Evolutionary conservation across 2,329 filamentous ascomycete genomes (phyloP).

Genomic region (Pezicula carpinea): DNA sequence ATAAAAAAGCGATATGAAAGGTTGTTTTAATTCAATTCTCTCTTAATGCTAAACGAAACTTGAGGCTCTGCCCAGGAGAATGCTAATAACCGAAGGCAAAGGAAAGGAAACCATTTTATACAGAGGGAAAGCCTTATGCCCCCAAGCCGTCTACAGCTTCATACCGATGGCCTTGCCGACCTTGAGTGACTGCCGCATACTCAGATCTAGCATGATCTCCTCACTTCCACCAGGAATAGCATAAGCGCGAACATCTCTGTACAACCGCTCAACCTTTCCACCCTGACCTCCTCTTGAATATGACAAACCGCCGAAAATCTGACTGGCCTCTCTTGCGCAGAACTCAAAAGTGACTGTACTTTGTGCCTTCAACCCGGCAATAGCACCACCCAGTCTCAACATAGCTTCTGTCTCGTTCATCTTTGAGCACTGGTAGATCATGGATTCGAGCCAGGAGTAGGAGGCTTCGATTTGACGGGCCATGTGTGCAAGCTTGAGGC

Average conservation of each 20-base stretch:
- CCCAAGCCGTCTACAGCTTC: conserved; percentile 62
- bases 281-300: conserved; percentile 94
- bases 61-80: not conserved
- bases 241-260: conserved; percentile 92
- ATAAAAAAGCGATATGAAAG: too few relatives aligned
- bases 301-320: conserved; percentile 93
- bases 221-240: conserved; percentile 93
- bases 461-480: conserved; percentile 94
- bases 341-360: conserved; percentile 94
- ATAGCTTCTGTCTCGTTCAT: conserved; percentile 96
- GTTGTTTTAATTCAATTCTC: too few relatives aligned
- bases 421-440: conserved; percentile 87
- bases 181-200: conserved; percentile 82
- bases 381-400: conserved; percentile 90
- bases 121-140: not conserved
- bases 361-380: conserved; percentile 91
- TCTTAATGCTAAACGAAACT: too few relatives aligned
- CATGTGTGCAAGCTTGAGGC: conserved; percentile 97
- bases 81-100: not conserved
- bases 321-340: conserved; percentile 90
- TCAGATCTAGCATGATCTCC: conserved; percentile 98
- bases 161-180: conserved; percentile 91
- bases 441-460: conserved; percentile 95
- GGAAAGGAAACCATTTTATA: not conserved
- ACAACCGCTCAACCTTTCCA: conserved; percentile 89